Base-by-base conservation (phyloP, 2,329 filamentous ascomycete species). In the Fusarium chaquense region DNA sequence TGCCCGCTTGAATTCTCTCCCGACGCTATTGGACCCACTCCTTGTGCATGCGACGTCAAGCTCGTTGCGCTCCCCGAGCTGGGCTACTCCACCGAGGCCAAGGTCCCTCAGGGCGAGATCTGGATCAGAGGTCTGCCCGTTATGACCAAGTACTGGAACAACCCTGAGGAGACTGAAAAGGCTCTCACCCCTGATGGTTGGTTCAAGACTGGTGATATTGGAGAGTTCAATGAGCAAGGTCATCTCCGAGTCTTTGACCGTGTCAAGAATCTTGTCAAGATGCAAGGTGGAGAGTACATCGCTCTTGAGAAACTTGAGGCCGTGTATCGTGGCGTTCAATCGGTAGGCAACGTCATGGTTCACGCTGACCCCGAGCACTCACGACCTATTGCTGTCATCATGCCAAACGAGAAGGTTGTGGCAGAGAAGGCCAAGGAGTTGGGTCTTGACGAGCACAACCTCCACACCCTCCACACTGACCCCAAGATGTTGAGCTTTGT, bases 191-290 rank as follows among this genome's bases (percentile, higher is more conserved):
- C 89, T 5, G 96, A 97, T 75, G 93, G 93, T 51, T 98, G 96
- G 96, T 98, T 98, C 87, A 95, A 92, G 86, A 97, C 94, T 18
- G 95, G 95, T 65, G 95, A 98, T 76, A 96, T 98, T 78, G 95
- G 95, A 75, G 93, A 98, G 78, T 96, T 95, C 75, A 90, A 95
- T 79, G 78, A 83, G 45, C 86, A 91, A 66, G 95, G 95, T 44
- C 92, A 97, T 78, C 82, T 98, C 71, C 88, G 86, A 73, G 91
- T 98, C 78, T 94, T 98, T 77, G 95, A 98, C 80, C 93, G 95
- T 73, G 94, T 97, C 89, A 98, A 98, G 90, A 98, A 98, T 82
- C 85, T 98, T 58, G 93, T 98, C 81, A 98, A 98, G 89, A 94
- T 96, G 69, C 88, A 93, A 70, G 94, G 94, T 65, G 95, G 95